Base-by-base conservation (phyloP, 805 yeast species). In the Ogataea glucozyma region DNA sequence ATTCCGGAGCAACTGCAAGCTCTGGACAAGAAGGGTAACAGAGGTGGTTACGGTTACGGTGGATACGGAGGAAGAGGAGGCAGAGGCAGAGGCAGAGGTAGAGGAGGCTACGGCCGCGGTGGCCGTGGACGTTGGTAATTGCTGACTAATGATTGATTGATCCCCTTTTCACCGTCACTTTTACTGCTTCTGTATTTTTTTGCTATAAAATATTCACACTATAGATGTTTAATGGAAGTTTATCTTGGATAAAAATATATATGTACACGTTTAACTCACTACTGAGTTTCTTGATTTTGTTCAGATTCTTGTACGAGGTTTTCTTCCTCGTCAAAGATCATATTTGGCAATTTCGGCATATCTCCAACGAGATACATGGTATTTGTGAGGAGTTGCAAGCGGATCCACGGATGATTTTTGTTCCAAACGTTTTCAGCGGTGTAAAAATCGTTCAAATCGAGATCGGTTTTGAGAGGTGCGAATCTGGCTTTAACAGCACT, bases 1-100 rank as follows among this genome's bases (percentile, higher is more conserved):
- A 72, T 93, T 56, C 95, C 96, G 53, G 84, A 83, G 41, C 88
- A 81, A 62, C 77, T 93, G 60, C 75, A 76, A 62, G 82, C 79
- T 64, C 82, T 80, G 72, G 88, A 85, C 57, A 82, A 83, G 62
- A 86, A 87, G 49, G 75, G 82, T 44, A 83, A 85, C 54, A 81
- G 88, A 54, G 81, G 79, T 47, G 75, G 81, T 37, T 66, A 75
- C 45, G 68, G 76, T 40, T 71, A 76, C 50, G 72, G 78, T 41
- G 78, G 83, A 40, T 72, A 84, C 48, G 77, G 87, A 40, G 66
- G 80, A 32, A 64, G 78, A 41, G 71, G 81, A 45, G 65, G 78
- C 14, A 58, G 74, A 35, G 61, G 77, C 35, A 62, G 79, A 32
- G 56, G 74, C 43, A 70, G 81, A 48, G 65, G 75, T 29, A 57